Evolutionary conservation across 257 asterid species (phyloP).

Genomic region (Nemophila menziesii): DNA sequence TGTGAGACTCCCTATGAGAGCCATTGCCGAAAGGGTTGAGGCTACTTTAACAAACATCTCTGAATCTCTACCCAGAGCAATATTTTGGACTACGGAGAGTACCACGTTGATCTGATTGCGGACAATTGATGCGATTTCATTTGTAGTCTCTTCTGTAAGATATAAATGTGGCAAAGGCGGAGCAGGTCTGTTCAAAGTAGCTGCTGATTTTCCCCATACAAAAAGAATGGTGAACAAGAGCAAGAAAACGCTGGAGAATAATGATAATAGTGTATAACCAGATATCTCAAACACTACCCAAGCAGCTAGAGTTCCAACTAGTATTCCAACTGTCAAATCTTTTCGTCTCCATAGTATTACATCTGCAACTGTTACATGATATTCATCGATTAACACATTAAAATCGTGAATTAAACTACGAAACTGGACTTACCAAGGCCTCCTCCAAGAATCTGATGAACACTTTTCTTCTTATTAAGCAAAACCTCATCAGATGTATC

Average conservation of each 20-base stretch:
- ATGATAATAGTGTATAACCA: constrained; percentile 57
- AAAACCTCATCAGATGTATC: constrained; percentile 54
- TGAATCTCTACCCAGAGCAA: constrained; percentile 62
- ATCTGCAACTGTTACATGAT: constrained; percentile 92
- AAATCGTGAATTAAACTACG: no score
- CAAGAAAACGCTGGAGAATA: constrained; percentile 58
- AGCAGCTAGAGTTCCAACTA: constrained; percentile 41
- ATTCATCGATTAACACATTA: no score
- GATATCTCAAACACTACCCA: constrained; percentile 87
- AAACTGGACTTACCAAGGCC: constrained; percentile 48
- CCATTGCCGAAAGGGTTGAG: constrained; percentile 25
- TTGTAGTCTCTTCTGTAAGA: constrained; percentile 57
- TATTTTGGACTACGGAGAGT: constrained; percentile 45
- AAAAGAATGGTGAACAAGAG: constrained; percentile 71
- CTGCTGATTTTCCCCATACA: constrained; percentile 89
- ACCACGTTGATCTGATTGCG: constrained; percentile 32
- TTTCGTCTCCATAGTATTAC: constrained; percentile 67
- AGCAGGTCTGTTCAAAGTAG: constrained; percentile 74
- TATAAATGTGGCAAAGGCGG: constrained; percentile 71
- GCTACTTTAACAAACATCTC: constrained; percentile 43
- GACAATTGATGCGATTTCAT: constrained; percentile 34
- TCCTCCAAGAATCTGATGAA: constrained; percentile 84
- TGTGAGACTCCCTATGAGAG: constrained; percentile 38
- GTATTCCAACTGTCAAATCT: constrained; percentile 38
- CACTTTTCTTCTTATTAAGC: constrained; percentile 40